Evolutionary conservation across 2,329 filamentous ascomycete genomes (phyloP), one percentile per base, ranked within the genome.

Genomic region (Periconia digitata): DNA sequence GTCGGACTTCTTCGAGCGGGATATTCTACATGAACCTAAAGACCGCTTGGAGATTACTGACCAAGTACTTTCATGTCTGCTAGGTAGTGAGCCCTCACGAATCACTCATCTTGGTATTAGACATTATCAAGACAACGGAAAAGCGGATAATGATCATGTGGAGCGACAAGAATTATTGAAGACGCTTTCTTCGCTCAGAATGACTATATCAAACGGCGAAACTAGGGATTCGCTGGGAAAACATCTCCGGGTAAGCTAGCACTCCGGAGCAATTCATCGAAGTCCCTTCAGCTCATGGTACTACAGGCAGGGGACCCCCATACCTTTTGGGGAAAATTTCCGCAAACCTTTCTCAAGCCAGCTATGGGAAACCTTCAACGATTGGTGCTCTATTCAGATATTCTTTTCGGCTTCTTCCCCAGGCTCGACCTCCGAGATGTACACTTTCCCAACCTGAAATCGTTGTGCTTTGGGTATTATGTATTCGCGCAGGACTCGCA

Each of bases 311-410:
- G 40, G 2, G 20, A 50, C 23, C 29, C 21, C 12, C 37, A 47
- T 32, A 16, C 38, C 8, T 38, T 39, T 8, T 53, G 40, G 41
- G 20, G 34, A 18, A 24, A 8, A 3, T 49, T 53, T 32, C 36
- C 47, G 3, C 29, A 24, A 13, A 12, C 6, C 18, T 50, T 41
- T 12, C 45, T 53, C 5, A 24, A 34, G n/a, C 51, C 44, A 13
- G 17, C 34, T 8, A 8, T n/a, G 13, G 6, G 13, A 15, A 48
- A 43, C 34, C 34, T 53, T 7, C 43, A 21, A 23, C 23, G 37
- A 21, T 41, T 53, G 13, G 40, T 40, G 13, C 40, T 53, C 32
- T 50, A 53, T 24, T 47, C 51, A 13, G 41, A 50, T 36, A 2
- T 53, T 1, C 47, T 20, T 2, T 8, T 50, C 2, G 47, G 47